Percentiles rank a stretch among this genome's conserved stretches.
Evolutionary conservation across 1,284 basidiomycete species (phyloP).

Genomic region (Golubevia sp.): DNA sequence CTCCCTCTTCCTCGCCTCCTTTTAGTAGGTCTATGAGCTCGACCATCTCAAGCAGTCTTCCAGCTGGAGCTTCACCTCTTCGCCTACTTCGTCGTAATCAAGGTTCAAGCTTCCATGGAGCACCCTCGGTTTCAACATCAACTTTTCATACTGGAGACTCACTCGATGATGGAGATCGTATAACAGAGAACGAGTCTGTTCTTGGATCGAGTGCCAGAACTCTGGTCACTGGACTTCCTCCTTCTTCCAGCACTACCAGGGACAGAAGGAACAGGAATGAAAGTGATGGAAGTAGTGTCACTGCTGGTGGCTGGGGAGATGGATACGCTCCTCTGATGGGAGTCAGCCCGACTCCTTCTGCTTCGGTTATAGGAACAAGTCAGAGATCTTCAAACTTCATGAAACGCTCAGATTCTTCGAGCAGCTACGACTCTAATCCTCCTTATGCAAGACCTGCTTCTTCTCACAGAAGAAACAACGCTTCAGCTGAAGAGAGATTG

Average conservation of each 20-base stretch:
- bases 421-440: background rate
- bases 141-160: too few relatives aligned
- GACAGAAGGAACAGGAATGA: conserved; percentile 5
- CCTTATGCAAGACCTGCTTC: background rate
- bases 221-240: conserved; percentile 9
- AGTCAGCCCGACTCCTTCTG: background rate
- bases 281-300: background rate
- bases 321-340: background rate
- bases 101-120: conserved; percentile 16
- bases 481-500: background rate
- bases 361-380: background rate
- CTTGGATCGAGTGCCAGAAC: conserved; percentile 36
- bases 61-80: conserved; percentile 14
- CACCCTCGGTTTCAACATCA: conserved; percentile 29
- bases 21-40: background rate
- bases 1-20: background rate
- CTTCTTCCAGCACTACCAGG: background rate
- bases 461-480: background rate
- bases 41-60: background rate
- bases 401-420: background rate
- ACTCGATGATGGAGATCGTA: conserved; percentile 23
- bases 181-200: conserved; percentile 32
- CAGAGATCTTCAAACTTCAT: background rate
- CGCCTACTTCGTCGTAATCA: conserved; percentile 29
- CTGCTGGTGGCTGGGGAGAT: background rate